These are phyloP conservation scores for Triglochin maritima DNA, from an alignment of 106 monocot genomes.

Conservation along the genomic window DNA sequence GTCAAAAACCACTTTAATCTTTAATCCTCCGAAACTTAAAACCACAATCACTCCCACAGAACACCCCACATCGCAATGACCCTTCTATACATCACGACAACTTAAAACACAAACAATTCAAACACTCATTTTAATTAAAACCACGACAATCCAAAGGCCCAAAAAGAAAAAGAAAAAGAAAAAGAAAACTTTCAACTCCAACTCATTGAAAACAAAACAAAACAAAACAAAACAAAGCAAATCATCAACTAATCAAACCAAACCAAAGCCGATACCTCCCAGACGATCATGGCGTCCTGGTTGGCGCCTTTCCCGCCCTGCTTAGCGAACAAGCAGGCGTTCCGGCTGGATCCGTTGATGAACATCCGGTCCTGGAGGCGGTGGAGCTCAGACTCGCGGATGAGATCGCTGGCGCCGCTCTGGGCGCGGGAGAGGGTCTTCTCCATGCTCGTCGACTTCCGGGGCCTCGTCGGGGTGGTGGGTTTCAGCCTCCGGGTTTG, in stretches of 20 bases:
- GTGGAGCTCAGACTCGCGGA: constrained; percentile 40
- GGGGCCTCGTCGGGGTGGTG: too few species aligned
- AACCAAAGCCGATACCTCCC: constrained; percentile 36
- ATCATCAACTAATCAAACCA: not conserved
- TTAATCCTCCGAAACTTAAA: too few species aligned
- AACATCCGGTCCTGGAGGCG: constrained; percentile 40
- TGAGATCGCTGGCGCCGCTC: constrained; percentile 2
- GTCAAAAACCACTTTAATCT: too few species aligned
- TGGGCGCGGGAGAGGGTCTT: constrained; percentile 1
- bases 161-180: too few species aligned
- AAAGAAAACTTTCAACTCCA: not conserved
- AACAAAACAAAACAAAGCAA: not conserved
- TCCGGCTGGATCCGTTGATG: constrained; percentile 42
- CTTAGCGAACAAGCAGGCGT: constrained; percentile 54
- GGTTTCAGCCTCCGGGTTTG: not conserved
- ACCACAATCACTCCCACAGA: too few species aligned
- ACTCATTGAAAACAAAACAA: not conserved
- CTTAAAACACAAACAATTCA: too few species aligned
- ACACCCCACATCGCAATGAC: too few species aligned
- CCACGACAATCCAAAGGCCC: too few species aligned
- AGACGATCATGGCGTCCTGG: constrained; percentile 73
- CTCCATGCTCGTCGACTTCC: too few species aligned
- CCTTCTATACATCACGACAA: too few species aligned
- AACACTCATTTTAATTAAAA: too few species aligned
- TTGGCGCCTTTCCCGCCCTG: constrained; percentile 73